Conservation (phyloP, 306 rosid species). For the Glycine soja region DNA sequence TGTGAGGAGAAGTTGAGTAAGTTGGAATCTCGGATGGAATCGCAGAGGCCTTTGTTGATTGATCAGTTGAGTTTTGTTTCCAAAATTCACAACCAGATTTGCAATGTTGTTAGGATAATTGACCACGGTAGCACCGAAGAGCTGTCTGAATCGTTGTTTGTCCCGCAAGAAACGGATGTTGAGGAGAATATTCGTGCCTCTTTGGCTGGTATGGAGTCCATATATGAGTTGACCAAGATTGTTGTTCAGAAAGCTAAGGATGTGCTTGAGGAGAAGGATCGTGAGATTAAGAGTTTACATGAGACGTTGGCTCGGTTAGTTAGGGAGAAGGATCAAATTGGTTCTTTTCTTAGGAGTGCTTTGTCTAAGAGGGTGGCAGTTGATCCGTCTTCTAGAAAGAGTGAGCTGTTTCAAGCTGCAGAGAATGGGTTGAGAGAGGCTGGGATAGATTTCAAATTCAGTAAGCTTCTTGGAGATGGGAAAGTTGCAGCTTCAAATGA, state of each 20-base stretch:
- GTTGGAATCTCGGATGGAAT: constrained; percentile 63
- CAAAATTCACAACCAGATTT: constrained; percentile 79
- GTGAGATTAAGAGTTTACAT: constrained; percentile 70
- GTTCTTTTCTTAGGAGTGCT: constrained; percentile 87
- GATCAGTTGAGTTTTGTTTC: constrained; percentile 85
- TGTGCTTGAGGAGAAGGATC: constrained; percentile 70
- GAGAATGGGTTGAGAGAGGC: constrained; percentile 91
- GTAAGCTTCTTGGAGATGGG: constrained; percentile 71
- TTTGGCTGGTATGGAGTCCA: constrained; percentile 94
- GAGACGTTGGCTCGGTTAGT: constrained; percentile 70
- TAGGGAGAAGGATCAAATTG: constrained; percentile 92
- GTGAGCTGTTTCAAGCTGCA: constrained; percentile 78
- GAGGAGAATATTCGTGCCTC: constrained; percentile 89
- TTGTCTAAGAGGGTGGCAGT: constrained; percentile 71
- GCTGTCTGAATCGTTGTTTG: constrained; percentile 81
- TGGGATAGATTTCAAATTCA: constrained; percentile 88
- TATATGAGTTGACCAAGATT: constrained; percentile 66
- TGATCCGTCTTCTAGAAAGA: constrained; percentile 65
- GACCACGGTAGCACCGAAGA: constrained; percentile 68
- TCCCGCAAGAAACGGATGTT: constrained; percentile 87
- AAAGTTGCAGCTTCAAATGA: constrained; percentile 54
- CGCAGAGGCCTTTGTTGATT: constrained; percentile 73
- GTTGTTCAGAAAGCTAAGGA: constrained; percentile 72
- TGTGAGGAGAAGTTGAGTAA: constrained; percentile 71
- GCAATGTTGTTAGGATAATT: constrained; percentile 61